Conservation (phyloP, 2,329 filamentous ascomycete genomes). For the Penicillium psychrosexuale region DNA sequence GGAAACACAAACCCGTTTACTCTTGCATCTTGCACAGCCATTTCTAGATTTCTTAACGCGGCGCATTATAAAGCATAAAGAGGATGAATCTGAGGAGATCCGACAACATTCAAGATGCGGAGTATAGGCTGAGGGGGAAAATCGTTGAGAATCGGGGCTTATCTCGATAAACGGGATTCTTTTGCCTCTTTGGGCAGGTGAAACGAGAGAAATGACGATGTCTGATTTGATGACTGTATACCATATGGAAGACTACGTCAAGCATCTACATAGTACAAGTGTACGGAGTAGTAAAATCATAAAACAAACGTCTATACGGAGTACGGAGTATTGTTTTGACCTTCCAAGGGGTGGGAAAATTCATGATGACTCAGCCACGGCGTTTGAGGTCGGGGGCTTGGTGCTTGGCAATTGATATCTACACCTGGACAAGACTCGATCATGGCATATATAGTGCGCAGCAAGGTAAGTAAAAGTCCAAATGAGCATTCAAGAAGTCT, state of each 20-base stretch:
- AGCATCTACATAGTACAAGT: neutral
- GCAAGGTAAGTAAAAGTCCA: neutral
- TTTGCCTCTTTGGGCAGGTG: constrained; percentile 16
- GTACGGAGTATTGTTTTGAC: neutral
- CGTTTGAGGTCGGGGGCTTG: neutral
- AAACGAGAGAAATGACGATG: neutral
- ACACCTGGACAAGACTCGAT: neutral
- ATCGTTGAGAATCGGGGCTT: constrained; percentile 2
- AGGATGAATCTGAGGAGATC: constrained; percentile 3
- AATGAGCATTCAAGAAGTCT: neutral
- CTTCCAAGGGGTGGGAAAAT: neutral
- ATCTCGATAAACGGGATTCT: constrained; percentile 12
- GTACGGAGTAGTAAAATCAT: neutral
- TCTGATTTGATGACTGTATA: neutral
- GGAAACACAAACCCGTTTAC: constrained; percentile 34
- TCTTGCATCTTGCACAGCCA: constrained; percentile 43
- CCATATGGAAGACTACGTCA: neutral
- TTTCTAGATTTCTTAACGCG: constrained; percentile 44
- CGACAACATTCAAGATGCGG: constrained; percentile 8
- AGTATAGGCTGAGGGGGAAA: constrained; percentile 1
- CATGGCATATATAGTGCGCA: neutral
- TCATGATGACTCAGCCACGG: neutral
- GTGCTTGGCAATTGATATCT: neutral
- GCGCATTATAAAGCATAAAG: constrained; percentile 26
- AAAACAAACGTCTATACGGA: neutral